These are phyloP conservation scores for Leccinum truebloodii DNA, from an alignment of 768 basidiomycete genomes.

Conservation along the genomic window DNA sequence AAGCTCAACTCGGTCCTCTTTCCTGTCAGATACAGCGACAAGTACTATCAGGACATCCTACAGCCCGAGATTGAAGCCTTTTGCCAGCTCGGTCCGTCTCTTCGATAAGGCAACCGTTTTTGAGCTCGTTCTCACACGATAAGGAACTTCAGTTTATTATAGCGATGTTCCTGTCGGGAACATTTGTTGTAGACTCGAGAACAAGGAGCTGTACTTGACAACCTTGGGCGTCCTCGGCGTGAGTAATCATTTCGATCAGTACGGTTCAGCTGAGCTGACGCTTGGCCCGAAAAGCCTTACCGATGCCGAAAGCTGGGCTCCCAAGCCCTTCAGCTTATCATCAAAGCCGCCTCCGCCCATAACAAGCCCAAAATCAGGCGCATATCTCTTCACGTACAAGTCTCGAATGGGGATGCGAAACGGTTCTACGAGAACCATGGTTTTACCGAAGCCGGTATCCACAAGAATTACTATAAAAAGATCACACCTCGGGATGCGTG, in stretches of 20 bases:
- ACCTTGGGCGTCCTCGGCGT: conserved; percentile 92
- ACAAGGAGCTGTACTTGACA: conserved; percentile 71
- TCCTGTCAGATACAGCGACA: conserved; percentile 86
- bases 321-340: conserved; percentile 64
- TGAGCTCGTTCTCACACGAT: conserved; percentile 25
- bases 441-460: conserved; percentile 65
- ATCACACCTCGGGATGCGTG: conserved; percentile 83
- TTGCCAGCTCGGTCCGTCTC: conserved; percentile 79
- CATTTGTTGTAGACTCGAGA: conserved; percentile 83
- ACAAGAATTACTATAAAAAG: conserved; percentile 87
- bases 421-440: conserved; percentile 83
- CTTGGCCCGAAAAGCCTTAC: conserved; percentile 62
- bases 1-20: conserved; percentile 77
- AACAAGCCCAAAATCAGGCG: conserved; percentile 62
- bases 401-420: conserved; percentile 77
- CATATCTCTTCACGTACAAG: conserved; percentile 85
- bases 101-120: conserved; percentile 14
- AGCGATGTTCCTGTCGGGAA: conserved; percentile 92
- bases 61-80: conserved; percentile 79
- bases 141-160: conserved; percentile 69
- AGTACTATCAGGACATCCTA: conserved; percentile 82
- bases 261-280: conserved; percentile 18
- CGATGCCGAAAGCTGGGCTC: conserved; percentile 78
- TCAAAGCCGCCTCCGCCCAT: conserved; percentile 60
- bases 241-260: conserved; percentile 32